Percentiles rank a stretch among this genome's conserved stretches.
Evolutionary conservation across 179 eudicot genomes (phyloP).

Genomic region (Drosera spatulata): DNA sequence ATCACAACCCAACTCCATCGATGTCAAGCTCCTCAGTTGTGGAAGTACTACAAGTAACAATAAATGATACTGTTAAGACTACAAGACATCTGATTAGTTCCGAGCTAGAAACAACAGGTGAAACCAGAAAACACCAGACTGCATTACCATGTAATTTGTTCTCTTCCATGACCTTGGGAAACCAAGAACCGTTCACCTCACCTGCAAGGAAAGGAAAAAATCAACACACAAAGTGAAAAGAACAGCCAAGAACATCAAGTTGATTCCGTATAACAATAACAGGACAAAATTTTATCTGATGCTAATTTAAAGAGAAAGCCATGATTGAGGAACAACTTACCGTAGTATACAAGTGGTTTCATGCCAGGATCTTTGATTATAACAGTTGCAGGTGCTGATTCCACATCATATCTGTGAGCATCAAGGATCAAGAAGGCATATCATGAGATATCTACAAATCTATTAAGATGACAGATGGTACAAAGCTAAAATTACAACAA

Average conservation of each 20-base stretch:
- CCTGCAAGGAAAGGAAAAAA: conserved; percentile 31
- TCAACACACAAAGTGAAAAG: no score
- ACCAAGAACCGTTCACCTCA: conserved; percentile 57
- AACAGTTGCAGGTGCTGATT: conserved; percentile 73
- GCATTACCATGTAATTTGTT: conserved; percentile 79
- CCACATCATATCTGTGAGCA: conserved; percentile 56
- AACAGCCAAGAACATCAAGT: not conserved
- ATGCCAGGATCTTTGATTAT: conserved; percentile 72
- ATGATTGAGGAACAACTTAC: conserved; percentile 15
- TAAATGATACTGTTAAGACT: not conserved
- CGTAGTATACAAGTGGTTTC: conserved; percentile 66
- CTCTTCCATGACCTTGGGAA: conserved; percentile 59
- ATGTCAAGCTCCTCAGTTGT: conserved; percentile 78
- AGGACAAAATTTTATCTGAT: not conserved
- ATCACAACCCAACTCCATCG: conserved; percentile 86
- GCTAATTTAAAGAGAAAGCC: no score
- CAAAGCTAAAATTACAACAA: no score
- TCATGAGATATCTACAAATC: not conserved
- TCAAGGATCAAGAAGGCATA: conserved; percentile 7
- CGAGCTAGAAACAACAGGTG: no score
- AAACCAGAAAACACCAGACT: no score
- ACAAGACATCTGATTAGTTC: no score
- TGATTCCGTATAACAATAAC: not conserved
- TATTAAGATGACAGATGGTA: no score
- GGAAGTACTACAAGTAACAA: conserved; percentile 60